Conservation (phyloP, 768 basidiomycete genomes). For the Phaeotremella fagi region DNA sequence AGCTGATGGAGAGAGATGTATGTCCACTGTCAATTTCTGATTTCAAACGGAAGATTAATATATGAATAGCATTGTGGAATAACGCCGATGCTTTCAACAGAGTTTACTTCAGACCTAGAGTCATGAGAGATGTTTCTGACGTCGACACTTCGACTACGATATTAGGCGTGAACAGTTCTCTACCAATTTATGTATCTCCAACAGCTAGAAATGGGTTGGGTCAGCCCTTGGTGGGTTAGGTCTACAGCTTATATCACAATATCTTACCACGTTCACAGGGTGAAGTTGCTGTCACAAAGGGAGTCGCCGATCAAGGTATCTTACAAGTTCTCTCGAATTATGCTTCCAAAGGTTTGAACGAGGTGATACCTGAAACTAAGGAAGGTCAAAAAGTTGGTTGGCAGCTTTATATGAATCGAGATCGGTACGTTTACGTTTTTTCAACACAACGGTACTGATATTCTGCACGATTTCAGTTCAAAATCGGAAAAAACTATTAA, state of each 20-base stretch:
- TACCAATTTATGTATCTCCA: slow-evolving; percentile 76
- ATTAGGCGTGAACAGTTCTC: slow-evolving; percentile 58
- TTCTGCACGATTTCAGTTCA: slow-evolving; percentile 11
- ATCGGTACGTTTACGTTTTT: slow-evolving; percentile 9
- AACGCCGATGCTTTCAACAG: slow-evolving; percentile 71
- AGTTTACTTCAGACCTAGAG: slow-evolving; percentile 76
- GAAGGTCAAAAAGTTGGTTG: slow-evolving; percentile 38
- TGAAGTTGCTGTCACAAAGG: slow-evolving; percentile 34
- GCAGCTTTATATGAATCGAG: slow-evolving; percentile 33
- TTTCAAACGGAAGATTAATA: slow-evolving; percentile 55
- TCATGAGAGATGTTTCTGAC: slow-evolving; percentile 49
- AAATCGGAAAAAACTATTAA: slow-evolving; percentile 34
- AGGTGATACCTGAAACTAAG: slow-evolving; percentile 25
- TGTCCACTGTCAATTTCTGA: slow-evolving; percentile 56
- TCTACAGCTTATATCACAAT: background rate
- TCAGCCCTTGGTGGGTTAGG: slow-evolving; percentile 17
- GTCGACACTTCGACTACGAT: slow-evolving; percentile 50
- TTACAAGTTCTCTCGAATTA: slow-evolving; percentile 38
- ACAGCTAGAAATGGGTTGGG: slow-evolving; percentile 55
- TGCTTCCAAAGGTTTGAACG: slow-evolving; percentile 39
- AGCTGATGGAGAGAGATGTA: slow-evolving; percentile 73
- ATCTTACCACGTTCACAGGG: slow-evolving; percentile 12
- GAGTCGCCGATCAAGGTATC: slow-evolving; percentile 28
- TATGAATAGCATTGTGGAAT: slow-evolving; percentile 64
- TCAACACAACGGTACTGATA: background rate